A percentile compares a stretch with the other conserved stretches of the same genome.
These are phyloP conservation scores for Carpinus viminea DNA, from an alignment of 306 rosid genomes.

Conservation along the genomic window DNA sequence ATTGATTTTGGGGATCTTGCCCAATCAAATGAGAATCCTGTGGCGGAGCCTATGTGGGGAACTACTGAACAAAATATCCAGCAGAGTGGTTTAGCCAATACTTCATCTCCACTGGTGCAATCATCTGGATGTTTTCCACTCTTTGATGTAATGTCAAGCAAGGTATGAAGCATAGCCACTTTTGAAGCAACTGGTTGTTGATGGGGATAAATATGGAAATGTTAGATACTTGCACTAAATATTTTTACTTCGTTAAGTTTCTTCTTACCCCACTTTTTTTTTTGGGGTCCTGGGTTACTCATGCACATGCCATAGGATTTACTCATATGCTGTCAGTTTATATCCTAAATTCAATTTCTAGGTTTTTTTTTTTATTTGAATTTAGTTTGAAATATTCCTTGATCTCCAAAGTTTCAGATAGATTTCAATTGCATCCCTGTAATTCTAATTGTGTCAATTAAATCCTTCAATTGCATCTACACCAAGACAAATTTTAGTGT, in stretches of 20 bases:
- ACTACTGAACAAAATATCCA: conserved; percentile 24
- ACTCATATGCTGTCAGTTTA: neutral
- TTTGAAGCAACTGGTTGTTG: neutral
- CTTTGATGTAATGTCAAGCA: conserved; percentile 17
- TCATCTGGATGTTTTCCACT: conserved; percentile 23
- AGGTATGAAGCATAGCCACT: conserved; percentile 27
- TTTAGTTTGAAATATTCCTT: neutral
- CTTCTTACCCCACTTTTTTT: neutral
- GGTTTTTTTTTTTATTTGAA: too few species aligned
- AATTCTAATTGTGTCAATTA: neutral
- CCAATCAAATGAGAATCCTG: conserved; percentile 21
- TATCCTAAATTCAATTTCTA: neutral
- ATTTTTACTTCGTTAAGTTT: neutral
- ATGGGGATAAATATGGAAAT: neutral
- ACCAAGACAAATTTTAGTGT: neutral
- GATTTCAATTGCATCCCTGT: neutral
- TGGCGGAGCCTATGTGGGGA: conserved; percentile 29
- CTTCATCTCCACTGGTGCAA: conserved; percentile 27
- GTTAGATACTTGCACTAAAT: neutral
- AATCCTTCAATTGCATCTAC: too few species aligned
- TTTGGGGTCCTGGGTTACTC: neutral
- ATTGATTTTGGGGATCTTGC: conserved; percentile 11
- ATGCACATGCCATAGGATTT: neutral
- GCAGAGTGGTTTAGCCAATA: conserved; percentile 24
- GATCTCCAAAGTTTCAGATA: neutral